These are phyloP conservation scores for Podospora sp. DNA, from an alignment of 495 filamentous ascomycete species.

Conservation along the genomic window DNA sequence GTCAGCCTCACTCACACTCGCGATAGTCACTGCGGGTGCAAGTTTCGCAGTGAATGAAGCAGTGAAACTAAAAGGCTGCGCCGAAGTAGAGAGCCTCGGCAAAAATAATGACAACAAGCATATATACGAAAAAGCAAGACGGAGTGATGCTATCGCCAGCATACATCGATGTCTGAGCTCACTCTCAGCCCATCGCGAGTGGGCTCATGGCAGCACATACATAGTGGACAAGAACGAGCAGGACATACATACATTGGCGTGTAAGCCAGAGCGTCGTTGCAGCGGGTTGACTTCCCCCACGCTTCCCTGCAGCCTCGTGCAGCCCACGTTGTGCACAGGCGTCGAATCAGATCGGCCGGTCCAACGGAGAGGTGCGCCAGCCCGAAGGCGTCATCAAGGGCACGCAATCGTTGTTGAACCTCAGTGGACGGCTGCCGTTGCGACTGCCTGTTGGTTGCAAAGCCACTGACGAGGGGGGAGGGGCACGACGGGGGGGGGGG, in stretches of 20 bases:
- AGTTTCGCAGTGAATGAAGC: background rate
- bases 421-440: slow-evolving; percentile 15
- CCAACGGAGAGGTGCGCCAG: slow-evolving; percentile 15
- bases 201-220: background rate
- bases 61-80: too few species aligned
- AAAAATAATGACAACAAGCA: background rate
- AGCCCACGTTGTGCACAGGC: background rate
- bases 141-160: slow-evolving; percentile 18
- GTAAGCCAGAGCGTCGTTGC: background rate
- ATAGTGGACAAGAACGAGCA: too few species aligned
- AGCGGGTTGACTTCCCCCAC: slow-evolving; percentile 8
- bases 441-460: background rate
- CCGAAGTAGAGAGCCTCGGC: too few species aligned
- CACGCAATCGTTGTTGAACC: slow-evolving; percentile 35
- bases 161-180: background rate
- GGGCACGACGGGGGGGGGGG: background rate
- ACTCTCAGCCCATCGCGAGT: background rate
- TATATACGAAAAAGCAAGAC: background rate
- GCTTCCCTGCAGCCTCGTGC: slow-evolving; percentile 9
- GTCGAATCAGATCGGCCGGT: slow-evolving; percentile 14
- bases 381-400: slow-evolving; percentile 33
- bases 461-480: background rate
- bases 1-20: background rate
- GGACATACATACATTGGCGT: background rate
- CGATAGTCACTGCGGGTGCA: background rate